These are phyloP conservation scores for Lactarius psammicola DNA, from an alignment of 768 basidiomycete species.

Conservation along the genomic window DNA sequence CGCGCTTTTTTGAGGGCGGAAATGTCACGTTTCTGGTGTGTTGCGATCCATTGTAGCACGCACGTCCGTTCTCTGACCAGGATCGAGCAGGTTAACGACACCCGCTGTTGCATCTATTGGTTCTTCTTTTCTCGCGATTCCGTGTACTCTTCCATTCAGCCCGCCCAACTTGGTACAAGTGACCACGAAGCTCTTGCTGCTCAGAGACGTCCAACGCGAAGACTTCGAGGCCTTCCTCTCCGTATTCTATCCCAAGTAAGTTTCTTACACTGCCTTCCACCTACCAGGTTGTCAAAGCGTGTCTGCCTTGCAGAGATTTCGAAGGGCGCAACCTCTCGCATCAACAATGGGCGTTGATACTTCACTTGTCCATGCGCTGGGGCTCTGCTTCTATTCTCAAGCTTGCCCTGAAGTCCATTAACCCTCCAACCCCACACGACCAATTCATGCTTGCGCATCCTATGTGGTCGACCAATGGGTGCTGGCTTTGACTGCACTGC, in stretches of 20 bases:
- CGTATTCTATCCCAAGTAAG: conserved; percentile 21
- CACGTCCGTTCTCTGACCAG: neutral
- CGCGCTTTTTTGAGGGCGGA: conserved; percentile 19
- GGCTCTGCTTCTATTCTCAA: conserved; percentile 33
- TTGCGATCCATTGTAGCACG: neutral
- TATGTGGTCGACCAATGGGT: conserved; percentile 14
- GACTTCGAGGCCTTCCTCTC: conserved; percentile 22
- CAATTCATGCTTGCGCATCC: conserved; percentile 11
- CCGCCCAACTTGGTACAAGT: neutral
- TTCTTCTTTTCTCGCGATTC: conserved; percentile 24
- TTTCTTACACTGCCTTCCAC: neutral
- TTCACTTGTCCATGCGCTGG: conserved; percentile 33
- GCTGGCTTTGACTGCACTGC: conserved; percentile 1
- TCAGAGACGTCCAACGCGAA: conserved; percentile 10
- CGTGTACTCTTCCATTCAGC: conserved; percentile 13
- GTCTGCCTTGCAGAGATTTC: conserved; percentile 1
- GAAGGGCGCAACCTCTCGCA: conserved; percentile 14
- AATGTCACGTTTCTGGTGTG: conserved; percentile 23
- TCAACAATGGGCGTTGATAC: conserved; percentile 32
- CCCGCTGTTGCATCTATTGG: conserved; percentile 13
- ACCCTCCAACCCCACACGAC: conserved; percentile 6
- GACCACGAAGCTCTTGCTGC: conserved; percentile 3
- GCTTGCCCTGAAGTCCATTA: neutral
- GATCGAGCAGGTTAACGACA: conserved; percentile 9
- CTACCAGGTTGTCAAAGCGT: neutral